These are phyloP conservation scores for Pythium utonaiense DNA, from an alignment of 352 stramenopile species.

Conservation along the genomic window DNA sequence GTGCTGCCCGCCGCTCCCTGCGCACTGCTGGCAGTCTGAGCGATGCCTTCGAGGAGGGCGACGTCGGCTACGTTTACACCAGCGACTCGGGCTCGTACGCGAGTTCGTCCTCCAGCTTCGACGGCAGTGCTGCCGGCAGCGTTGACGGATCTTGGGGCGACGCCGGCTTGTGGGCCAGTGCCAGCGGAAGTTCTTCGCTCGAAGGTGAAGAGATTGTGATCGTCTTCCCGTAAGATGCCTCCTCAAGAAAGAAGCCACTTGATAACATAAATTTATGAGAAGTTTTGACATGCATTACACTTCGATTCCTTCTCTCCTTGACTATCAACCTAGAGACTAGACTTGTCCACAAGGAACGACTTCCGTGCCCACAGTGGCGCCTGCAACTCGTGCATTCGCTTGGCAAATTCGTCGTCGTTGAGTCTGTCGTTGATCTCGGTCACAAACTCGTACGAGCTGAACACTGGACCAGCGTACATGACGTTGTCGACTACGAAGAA, in stretches of 20 bases:
- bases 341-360: slow-evolving; percentile 19
- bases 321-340: not conserved
- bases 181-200: not conserved
- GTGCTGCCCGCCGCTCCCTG: not conserved
- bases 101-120: not conserved
- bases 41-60: not conserved
- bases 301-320: not conserved
- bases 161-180: not conserved
- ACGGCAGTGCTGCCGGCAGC: not conserved
- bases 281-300: not conserved
- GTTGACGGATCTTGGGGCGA: not conserved
- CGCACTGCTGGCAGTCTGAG: not conserved
- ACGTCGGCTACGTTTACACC: not conserved
- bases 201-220: not conserved
- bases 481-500: slow-evolving; percentile 31
- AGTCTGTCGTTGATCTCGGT: slow-evolving; percentile 27
- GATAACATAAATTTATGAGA: not conserved
- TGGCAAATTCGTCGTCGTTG: slow-evolving; percentile 27
- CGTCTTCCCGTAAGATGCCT: not conserved
- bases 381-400: slow-evolving; percentile 3
- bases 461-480: slow-evolving; percentile 36
- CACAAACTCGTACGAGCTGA: slow-evolving; percentile 39
- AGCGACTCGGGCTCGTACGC: not conserved
- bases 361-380: slow-evolving; percentile 21
- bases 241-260: not conserved